Conservation (phyloP, 2,329 filamentous ascomycete species). For the Tolypocladium paradoxum region DNA sequence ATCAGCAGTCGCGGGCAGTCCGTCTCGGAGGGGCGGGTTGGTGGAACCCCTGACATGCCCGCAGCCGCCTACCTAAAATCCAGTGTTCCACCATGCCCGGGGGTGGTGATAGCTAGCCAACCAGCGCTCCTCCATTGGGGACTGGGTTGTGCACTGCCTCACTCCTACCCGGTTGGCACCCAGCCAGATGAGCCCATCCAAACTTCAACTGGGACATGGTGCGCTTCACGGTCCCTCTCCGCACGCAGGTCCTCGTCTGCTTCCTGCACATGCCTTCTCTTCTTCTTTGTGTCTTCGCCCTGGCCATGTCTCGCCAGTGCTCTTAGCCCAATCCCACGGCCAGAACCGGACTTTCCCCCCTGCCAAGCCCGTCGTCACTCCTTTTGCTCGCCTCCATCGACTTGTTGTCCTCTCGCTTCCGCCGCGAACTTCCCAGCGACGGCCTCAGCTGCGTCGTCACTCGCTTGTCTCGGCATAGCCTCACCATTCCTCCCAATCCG, state of each 20-base stretch:
- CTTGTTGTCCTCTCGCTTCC: not conserved
- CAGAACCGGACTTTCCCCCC: not conserved
- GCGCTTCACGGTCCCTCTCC: not conserved
- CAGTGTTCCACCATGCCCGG: not conserved
- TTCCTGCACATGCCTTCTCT: not conserved
- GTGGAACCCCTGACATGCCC: not conserved
- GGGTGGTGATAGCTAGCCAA: slow-evolving; percentile 1
- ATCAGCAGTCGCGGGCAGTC: too few relatives aligned
- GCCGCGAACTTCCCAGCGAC: not conserved
- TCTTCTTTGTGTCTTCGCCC: not conserved
- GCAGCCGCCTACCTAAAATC: not conserved
- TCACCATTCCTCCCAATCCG: not conserved
- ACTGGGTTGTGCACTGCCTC: slow-evolving; percentile 1
- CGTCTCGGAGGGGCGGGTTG: too few relatives aligned
- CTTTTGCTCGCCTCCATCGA: not conserved
- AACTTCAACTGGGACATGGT: not conserved
- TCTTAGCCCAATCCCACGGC: not conserved
- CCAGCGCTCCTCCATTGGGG: not conserved
- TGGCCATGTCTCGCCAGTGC: not conserved
- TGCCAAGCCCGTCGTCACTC: not conserved
- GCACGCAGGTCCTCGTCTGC: not conserved
- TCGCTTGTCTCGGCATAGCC: slow-evolving; percentile 1
- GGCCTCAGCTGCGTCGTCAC: not conserved
- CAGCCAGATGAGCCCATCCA: not conserved
- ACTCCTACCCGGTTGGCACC: not conserved